phyloP scores from a whole-genome alignment of 805 yeast genomes.

The Dipodascus albidus region DNA sequence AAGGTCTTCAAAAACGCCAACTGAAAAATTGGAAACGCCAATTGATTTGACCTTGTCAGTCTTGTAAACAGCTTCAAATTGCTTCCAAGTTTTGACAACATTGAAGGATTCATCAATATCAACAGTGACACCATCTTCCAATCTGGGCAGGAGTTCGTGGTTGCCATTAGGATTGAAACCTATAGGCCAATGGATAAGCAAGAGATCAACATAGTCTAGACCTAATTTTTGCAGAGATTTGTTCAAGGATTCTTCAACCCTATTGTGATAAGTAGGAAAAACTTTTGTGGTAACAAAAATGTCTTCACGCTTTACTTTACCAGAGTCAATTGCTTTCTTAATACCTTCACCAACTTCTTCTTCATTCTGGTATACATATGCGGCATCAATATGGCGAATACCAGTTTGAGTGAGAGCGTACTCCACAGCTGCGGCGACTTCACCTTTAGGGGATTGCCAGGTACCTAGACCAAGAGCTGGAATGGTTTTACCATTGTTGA shows the following conservation, averaged over 20 bases:
- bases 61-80: conserved; percentile 43
- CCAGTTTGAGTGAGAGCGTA: conserved; percentile 47
- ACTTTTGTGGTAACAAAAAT: conserved; percentile 64
- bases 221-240: conserved; percentile 51
- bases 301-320: conserved; percentile 52
- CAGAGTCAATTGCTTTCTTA: conserved; percentile 34
- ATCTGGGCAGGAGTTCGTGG: conserved; percentile 29
- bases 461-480: conserved; percentile 71
- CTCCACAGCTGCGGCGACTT: conserved; percentile 43
- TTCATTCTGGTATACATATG: conserved; percentile 59
- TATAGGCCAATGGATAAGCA: conserved; percentile 78
- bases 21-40: conserved; percentile 62
- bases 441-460: conserved; percentile 48
- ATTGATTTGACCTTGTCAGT: conserved; percentile 46
- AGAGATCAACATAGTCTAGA: conserved; percentile 67
- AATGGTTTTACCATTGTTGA: conserved; percentile 50
- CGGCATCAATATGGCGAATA: conserved; percentile 70
- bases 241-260: conserved; percentile 42
- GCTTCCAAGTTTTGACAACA: conserved; percentile 46
- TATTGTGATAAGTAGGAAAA: conserved; percentile 25
- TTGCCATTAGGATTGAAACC: conserved; percentile 34
- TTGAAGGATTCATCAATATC: conserved; percentile 31
- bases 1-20: conserved; percentile 38
- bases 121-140: conserved; percentile 27
- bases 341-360: conserved; percentile 41